These are phyloP conservation scores for Umbelopsis vinacea DNA, from an alignment of 192 early-diverging fungal genomes.

Conservation along the genomic window DNA sequence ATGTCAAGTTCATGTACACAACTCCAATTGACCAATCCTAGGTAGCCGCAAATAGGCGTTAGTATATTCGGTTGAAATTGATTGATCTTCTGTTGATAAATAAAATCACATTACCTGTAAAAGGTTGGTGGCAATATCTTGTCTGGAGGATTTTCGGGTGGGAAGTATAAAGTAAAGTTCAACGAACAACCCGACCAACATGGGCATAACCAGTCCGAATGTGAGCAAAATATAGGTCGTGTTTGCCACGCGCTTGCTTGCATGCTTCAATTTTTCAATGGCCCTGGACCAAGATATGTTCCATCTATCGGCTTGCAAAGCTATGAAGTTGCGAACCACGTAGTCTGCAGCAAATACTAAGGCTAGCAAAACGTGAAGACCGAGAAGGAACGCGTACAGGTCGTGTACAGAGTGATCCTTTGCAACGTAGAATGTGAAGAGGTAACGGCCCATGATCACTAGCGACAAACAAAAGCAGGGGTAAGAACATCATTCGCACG, in stretches of 20 bases:
- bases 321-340: slow-evolving; percentile 26
- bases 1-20: slow-evolving; percentile 68
- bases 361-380: slow-evolving; percentile 58
- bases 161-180: slow-evolving; percentile 77
- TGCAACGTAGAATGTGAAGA: slow-evolving; percentile 51
- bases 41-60: slow-evolving; percentile 31
- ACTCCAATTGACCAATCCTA: slow-evolving; percentile 78
- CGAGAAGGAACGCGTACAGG: slow-evolving; percentile 73
- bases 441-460: slow-evolving; percentile 64
- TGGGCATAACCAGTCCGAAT: slow-evolving; percentile 72
- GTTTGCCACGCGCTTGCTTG: not conserved
- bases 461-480: slow-evolving; percentile 17
- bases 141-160: slow-evolving; percentile 37
- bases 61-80: not conserved
- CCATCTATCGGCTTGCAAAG: slow-evolving; percentile 14
- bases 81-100: not conserved
- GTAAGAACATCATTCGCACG: slow-evolving; percentile 20
- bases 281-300: slow-evolving; percentile 17
- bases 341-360: slow-evolving; percentile 40
- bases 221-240: slow-evolving; percentile 49
- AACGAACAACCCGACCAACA: slow-evolving; percentile 67
- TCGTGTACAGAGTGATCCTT: slow-evolving; percentile 72
- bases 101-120: slow-evolving; percentile 39
- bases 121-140: slow-evolving; percentile 29
- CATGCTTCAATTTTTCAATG: not conserved